phyloP scores from a whole-genome alignment of 2,329 filamentous ascomycete species.

The Zalaria sp. region DNA sequence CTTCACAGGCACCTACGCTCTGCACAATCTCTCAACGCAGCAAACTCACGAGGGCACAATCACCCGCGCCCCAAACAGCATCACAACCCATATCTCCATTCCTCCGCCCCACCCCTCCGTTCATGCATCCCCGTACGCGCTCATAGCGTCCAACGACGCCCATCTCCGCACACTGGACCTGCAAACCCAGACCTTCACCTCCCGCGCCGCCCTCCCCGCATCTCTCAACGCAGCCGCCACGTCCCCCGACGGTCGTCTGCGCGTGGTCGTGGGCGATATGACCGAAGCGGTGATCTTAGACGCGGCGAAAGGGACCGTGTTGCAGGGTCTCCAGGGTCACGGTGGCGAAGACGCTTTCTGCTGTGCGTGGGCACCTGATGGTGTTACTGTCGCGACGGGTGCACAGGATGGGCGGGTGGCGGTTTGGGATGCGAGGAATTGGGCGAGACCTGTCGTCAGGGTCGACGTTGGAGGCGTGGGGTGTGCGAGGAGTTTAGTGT shows the following conservation, averaged over 20 bases:
- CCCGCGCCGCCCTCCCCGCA: slow-evolving; percentile 41
- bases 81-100: slow-evolving; percentile 42
- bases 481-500: slow-evolving; percentile 53
- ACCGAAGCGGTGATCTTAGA: slow-evolving; percentile 52
- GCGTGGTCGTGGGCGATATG: slow-evolving; percentile 59
- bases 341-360: slow-evolving; percentile 57
- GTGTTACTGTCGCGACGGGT: slow-evolving; percentile 61
- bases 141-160: slow-evolving; percentile 42
- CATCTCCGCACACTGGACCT: slow-evolving; percentile 41
- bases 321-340: slow-evolving; percentile 41
- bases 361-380: slow-evolving; percentile 68
- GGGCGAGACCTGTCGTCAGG: slow-evolving; percentile 40
- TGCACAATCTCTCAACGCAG: slow-evolving; percentile 24
- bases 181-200: slow-evolving; percentile 42
- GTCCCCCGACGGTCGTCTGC: slow-evolving; percentile 56
- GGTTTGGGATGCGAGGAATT: slow-evolving; percentile 64
- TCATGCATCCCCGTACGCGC: slow-evolving; percentile 30
- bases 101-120: slow-evolving; percentile 28
- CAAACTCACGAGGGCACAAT: slow-evolving; percentile 28
- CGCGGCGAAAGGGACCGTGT: slow-evolving; percentile 47
- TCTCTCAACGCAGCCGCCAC: slow-evolving; percentile 61
- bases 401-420: slow-evolving; percentile 61
- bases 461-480: slow-evolving; percentile 50
- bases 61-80: slow-evolving; percentile 35
- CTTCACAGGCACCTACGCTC: slow-evolving; percentile 42